Conservation (phyloP, 495 filamentous ascomycete species). For the Podospora didyma region DNA sequence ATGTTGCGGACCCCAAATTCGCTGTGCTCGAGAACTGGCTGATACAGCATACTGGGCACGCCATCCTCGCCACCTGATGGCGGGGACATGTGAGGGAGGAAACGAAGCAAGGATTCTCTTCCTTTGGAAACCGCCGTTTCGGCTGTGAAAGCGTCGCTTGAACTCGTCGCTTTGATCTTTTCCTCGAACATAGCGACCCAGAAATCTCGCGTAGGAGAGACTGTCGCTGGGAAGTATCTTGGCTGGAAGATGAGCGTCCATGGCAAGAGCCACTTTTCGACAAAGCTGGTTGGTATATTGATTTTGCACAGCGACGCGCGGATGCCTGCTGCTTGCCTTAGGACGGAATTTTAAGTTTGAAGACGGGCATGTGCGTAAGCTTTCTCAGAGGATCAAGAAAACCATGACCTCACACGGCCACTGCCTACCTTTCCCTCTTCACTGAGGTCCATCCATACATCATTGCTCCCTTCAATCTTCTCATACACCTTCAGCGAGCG, state of each 20-base stretch:
- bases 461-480: constrained; percentile 23
- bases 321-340: constrained; percentile 22
- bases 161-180: constrained; percentile 32
- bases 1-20: constrained; percentile 36
- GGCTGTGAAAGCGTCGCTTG: constrained; percentile 22
- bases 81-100: constrained; percentile 28
- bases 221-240: constrained; percentile 11
- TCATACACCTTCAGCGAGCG: constrained; percentile 29
- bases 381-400: too few species aligned
- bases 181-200: constrained; percentile 28
- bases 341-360: neutral
- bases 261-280: constrained; percentile 16
- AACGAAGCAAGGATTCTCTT: constrained; percentile 25
- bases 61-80: neutral
- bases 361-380: too few species aligned
- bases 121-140: constrained; percentile 26
- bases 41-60: constrained; percentile 26
- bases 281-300: constrained; percentile 15
- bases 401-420: too few species aligned
- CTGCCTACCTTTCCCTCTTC: constrained; percentile 24
- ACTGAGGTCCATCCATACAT: constrained; percentile 22
- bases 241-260: neutral
- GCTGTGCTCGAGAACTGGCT: constrained; percentile 31
- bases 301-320: constrained; percentile 31
- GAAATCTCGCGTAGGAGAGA: constrained; percentile 31